These are phyloP conservation scores for Fusarium haematococcum DNA, from an alignment of 2,329 filamentous ascomycete species.

Conservation along the genomic window DNA sequence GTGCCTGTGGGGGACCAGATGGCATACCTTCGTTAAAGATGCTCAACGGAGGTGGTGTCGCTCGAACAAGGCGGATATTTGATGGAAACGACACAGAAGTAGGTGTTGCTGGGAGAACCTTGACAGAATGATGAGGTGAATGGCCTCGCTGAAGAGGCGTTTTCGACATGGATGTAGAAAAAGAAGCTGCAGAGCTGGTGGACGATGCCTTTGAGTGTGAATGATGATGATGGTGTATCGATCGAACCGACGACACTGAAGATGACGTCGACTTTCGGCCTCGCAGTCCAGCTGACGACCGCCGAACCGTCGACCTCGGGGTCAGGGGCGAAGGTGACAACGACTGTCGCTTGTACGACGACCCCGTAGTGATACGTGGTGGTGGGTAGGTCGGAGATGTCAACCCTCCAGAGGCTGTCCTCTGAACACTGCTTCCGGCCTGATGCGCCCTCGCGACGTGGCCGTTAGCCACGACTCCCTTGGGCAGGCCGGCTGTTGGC, in stretches of 20 bases:
- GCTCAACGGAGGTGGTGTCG: constrained; percentile 62
- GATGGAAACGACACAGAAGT: constrained; percentile 81
- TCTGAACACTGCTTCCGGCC: constrained; percentile 30
- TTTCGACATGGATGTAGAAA: constrained; percentile 77
- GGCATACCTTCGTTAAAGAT: constrained; percentile 71
- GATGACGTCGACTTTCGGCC: constrained; percentile 97
- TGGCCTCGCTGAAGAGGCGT: constrained; percentile 72
- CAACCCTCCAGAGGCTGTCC: constrained; percentile 38
- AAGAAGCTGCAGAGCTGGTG: constrained; percentile 83
- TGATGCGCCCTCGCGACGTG: constrained; percentile 50
- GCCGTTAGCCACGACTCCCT: constrained; percentile 65
- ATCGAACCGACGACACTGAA: constrained; percentile 92
- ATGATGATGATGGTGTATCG: constrained; percentile 87
- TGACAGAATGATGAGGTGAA: constrained; percentile 90
- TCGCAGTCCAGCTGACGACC: constrained; percentile 83
- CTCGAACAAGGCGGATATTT: constrained; percentile 84
- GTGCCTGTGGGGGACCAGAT: constrained; percentile 53
- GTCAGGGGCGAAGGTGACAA: constrained; percentile 89
- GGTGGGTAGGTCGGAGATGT: constrained; percentile 48
- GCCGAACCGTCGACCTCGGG: constrained; percentile 86
- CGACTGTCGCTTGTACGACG: constrained; percentile 78
- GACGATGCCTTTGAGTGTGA: constrained; percentile 95
- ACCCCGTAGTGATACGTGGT: constrained; percentile 48
- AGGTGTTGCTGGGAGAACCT: constrained; percentile 93
- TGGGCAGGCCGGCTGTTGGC: constrained; percentile 60